These are phyloP conservation scores for Cucurbita pepo DNA, from an alignment of 306 rosid genomes.

Conservation along the genomic window DNA sequence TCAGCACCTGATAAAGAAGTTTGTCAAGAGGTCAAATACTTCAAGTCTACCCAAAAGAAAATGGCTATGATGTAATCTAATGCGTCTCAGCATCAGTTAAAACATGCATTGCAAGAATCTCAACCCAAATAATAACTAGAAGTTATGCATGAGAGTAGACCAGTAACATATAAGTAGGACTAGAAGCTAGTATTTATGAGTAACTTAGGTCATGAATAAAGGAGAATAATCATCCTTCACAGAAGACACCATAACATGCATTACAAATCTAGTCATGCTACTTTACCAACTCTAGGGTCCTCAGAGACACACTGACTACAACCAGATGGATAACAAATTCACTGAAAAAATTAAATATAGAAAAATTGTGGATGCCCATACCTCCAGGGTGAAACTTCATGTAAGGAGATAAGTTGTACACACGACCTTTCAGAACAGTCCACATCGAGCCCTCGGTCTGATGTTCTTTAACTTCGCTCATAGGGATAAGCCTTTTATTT, in stretches of 20 bases:
- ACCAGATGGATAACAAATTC: not conserved
- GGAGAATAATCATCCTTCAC: not conserved
- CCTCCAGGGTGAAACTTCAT: slow-evolving; percentile 98
- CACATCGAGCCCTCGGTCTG: slow-evolving; percentile 71
- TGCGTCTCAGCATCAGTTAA: not conserved
- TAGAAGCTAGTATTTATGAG: not conserved
- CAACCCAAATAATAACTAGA: not conserved
- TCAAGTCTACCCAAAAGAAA: not conserved
- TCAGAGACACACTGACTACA: not conserved
- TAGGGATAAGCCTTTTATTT: slow-evolving; percentile 63
- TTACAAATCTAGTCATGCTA: not conserved
- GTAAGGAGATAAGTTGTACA: slow-evolving; percentile 76
- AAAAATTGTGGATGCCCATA: slow-evolving; percentile 18
- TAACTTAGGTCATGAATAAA: not conserved
- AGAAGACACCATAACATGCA: not conserved
- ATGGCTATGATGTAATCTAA: not conserved
- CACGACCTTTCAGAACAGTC: slow-evolving; percentile 90
- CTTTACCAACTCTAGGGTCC: not conserved
- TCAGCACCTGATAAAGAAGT: slow-evolving; percentile 54
- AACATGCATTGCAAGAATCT: not conserved
- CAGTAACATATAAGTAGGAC: not conserved
- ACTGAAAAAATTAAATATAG: not conserved
- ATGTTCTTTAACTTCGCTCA: slow-evolving; percentile 71
- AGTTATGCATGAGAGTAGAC: not conserved
- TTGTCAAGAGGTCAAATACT: slow-evolving; percentile 4